A percentile compares a stretch with the other conserved stretches of the same genome.
Evolutionary conservation across 2,329 filamentous ascomycete species (phyloP).

Genomic region (Penicillium decumbens): DNA sequence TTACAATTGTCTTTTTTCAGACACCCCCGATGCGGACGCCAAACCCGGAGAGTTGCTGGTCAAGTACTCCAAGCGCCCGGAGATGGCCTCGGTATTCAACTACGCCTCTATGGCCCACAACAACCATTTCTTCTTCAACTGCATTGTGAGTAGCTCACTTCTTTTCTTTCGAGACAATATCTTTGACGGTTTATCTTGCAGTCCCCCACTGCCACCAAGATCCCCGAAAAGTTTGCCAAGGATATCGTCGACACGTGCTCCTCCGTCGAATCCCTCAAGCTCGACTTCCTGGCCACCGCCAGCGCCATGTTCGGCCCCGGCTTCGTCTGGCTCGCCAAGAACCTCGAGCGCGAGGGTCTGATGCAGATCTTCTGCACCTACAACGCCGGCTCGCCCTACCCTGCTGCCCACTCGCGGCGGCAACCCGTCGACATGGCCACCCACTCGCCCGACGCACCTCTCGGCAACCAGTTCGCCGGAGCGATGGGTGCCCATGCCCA

Average conservation of each 20-base stretch:
- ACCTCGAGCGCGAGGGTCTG: constrained; percentile 43
- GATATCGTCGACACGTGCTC: constrained; percentile 69
- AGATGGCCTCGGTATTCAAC: constrained; percentile 80
- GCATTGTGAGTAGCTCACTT: constrained; percentile 35
- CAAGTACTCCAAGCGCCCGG: constrained; percentile 71
- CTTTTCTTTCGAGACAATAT: not conserved
- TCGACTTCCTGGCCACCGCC: constrained; percentile 75
- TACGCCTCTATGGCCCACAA: constrained; percentile 95
- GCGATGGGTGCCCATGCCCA: constrained; percentile 33
- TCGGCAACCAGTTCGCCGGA: constrained; percentile 36
- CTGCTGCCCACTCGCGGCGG: constrained; percentile 74
- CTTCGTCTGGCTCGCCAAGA: constrained; percentile 88
- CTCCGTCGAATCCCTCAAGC: constrained; percentile 73
- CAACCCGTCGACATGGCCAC: constrained; percentile 51
- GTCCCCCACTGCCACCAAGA: constrained; percentile 45
- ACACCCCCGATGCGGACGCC: constrained; percentile 59
- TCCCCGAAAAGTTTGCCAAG: constrained; percentile 53
- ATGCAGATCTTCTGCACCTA: constrained; percentile 78
- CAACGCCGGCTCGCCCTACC: constrained; percentile 82
- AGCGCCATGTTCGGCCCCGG: constrained; percentile 92
- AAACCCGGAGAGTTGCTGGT: constrained; percentile 65
- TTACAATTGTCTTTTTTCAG: constrained; percentile 39
- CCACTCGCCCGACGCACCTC: constrained; percentile 30
- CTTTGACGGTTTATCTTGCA: constrained; percentile 17
- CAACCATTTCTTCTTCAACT: constrained; percentile 59